Evolutionary conservation across 305 asterid species (phyloP).

Genomic region (Fraxinus latifolia): DNA sequence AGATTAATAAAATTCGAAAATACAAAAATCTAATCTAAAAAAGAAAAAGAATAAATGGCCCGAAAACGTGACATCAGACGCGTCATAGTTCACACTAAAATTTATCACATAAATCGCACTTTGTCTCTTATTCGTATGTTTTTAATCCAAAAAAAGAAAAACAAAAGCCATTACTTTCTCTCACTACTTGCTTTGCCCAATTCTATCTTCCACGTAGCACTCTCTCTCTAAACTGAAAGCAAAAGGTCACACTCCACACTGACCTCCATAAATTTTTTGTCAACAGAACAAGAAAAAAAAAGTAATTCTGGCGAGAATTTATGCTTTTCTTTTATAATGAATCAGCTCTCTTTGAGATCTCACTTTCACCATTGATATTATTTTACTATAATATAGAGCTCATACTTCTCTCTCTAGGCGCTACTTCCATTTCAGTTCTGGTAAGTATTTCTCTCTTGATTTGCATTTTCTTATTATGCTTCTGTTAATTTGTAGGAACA

Average conservation of each 20-base stretch:
- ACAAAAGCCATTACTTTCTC: not conserved
- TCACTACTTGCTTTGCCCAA: not conserved
- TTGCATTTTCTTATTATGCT: conserved; percentile 10
- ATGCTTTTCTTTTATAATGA: not conserved
- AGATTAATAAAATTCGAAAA: not conserved
- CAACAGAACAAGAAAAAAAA: not conserved
- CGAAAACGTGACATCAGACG: too few species aligned
- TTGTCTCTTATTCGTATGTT: not conserved
- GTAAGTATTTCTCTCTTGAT: conserved; percentile 28
- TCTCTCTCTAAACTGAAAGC: conserved; percentile 30
- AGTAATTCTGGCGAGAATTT: not conserved
- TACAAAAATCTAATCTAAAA: not conserved
- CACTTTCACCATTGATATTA: not conserved
- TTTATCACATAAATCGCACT: too few species aligned
- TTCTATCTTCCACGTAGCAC: not conserved
- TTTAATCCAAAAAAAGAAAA: not conserved
- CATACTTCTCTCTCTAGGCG: conserved; percentile 14
- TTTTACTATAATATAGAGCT: not conserved
- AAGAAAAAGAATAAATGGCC: not conserved
- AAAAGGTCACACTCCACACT: conserved; percentile 26
- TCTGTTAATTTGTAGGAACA: not conserved
- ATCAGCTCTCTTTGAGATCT: conserved; percentile 6
- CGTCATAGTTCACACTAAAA: too few species aligned
- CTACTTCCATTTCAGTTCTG: conserved; percentile 32
- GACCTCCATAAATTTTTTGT: not conserved